Base-by-base conservation (phyloP, 2,329 filamentous ascomycete species). In the Epichloe bromicola region DNA sequence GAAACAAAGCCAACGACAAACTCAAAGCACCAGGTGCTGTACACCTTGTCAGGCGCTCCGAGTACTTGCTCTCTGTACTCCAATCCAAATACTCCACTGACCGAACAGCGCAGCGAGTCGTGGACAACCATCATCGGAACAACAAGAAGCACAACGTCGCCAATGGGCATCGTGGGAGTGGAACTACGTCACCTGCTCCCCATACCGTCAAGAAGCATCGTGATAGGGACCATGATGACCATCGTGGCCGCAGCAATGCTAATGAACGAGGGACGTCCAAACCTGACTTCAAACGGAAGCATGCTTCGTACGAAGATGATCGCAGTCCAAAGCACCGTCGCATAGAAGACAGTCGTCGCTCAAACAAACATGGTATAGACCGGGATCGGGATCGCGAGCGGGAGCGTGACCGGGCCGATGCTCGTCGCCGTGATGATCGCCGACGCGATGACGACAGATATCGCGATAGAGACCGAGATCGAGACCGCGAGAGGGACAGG, bases 21-120 rank as follows among this genome's bases (percentile, higher is more conserved):
- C 86, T 87, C 37, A 94, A 95, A 61, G 95, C 91, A 3, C 93
- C 93, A 4, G 93, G 93, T n/a, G 91, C 93, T 20, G 93, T 98
- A 30, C 93, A 98, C 64, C 81, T 98, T 43, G 91, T 97, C 50
- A 88, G 93, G 46, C 86, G 93, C 53, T 87, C 91, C 10, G 93
- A 97, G 62, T 98, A 98, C 63, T 78, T 98, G 14, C 76, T 98
- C 40, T 95, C 89, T n/a, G 89, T 98, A 1, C 73, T 98, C 54
- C 88, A 91, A 63, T 88, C 80, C 12, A 82, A 95, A 62, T 88
- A 94, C 67, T 85, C 82, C 2, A 82, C 81, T 54, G 87, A 95
- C 61, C 76, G 79, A 33, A 80, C 80, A 19, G 86, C 85, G 3
- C 89, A 87, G 65, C 83, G 83, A 61, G 81, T 85, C 1, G 82